A percentile compares a stretch with the other conserved stretches of the same genome.
Conservation (phyloP, 129 eudicot genomes). For the Helianthus tuberosus region DNA sequence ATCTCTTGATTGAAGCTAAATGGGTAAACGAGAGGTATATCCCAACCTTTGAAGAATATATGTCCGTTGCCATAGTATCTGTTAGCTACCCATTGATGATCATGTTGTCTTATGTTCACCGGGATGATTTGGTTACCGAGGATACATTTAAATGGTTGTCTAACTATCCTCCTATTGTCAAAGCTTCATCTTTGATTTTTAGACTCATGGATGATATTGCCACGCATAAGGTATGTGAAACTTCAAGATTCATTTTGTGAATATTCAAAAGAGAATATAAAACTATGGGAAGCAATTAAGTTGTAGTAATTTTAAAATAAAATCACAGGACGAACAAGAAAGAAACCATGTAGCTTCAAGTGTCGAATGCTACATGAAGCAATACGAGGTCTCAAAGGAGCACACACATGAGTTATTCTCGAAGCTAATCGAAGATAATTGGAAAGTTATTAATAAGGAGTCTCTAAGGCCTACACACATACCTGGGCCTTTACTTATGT, state of each 20-base stretch:
- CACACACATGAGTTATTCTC: neutral
- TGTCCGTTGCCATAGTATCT: slow-evolving; percentile 26
- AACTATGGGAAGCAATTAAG: too few species aligned
- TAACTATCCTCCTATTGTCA: neutral
- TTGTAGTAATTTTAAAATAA: too few species aligned
- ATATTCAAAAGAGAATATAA: neutral
- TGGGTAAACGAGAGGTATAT: slow-evolving; percentile 36
- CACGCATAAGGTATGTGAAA: neutral
- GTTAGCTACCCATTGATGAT: slow-evolving; percentile 12
- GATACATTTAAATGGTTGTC: slow-evolving; percentile 8
- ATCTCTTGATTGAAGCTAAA: slow-evolving; percentile 36
- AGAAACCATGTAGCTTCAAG: slow-evolving; percentile 12
- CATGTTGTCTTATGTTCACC: slow-evolving; percentile 31
- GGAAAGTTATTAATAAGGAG: slow-evolving; percentile 21
- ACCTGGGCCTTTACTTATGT: too few species aligned
- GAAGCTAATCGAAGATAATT: neutral
- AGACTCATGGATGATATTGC: slow-evolving; percentile 13
- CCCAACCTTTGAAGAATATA: slow-evolving; percentile 50
- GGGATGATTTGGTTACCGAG: slow-evolving; percentile 18
- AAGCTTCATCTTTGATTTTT: neutral
- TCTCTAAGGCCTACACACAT: slow-evolving; percentile 7
- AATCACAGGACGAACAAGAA: slow-evolving; percentile 3
- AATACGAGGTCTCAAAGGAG: slow-evolving; percentile 13
- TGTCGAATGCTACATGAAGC: slow-evolving; percentile 20
- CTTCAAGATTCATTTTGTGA: neutral